Evolutionary conservation across 495 filamentous ascomycete genomes (phyloP), one percentile per base, ranked within the genome.

Genomic region (Saxophila tyrrhenica): DNA sequence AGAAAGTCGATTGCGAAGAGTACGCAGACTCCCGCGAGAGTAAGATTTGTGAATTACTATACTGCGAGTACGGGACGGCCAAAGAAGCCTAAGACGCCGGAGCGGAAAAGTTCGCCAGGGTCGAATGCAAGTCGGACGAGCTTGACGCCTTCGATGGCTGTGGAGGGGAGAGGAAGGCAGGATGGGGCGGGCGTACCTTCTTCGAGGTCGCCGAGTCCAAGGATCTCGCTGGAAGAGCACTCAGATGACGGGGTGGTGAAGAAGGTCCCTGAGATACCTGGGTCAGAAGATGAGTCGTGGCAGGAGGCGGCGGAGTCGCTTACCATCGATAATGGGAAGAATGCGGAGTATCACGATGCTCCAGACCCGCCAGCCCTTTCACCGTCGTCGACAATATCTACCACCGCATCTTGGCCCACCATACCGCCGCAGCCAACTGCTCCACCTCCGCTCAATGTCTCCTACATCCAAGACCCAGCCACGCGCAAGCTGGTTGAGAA

Each of bases 31-130:
- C 54, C 58, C 25, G 41, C 51, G 63, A 49, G 72, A 78, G 75
- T 91, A 11, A 75, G 88, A 1, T 95, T 95, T 62, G 73, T 87
- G 39, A 95, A 96, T 62, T 96, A 94, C 65, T 95, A 92, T 62
- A 95, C 91, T 9, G 75, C 85, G 23, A 89, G 86, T 51, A 85
- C 83, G 3, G 89, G 88, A 1, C 70, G 72, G 52, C 73, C 73
- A 25, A 79, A 85, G 70, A 73, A 67, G 55, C 44, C 56, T 16
- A 65, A 69, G 42, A 60, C 65, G 22, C 59, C 67, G 0, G 54
- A 54, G 25, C 54, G 63, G 1, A 52, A 52, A 21, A 32, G 39
- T 21, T 47, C 51, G 11, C 32, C 49, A n/a, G 63, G 41, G n/a
- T n/a, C 41, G 3, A 42, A 19, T 38, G 57, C 17, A 56, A 57